Evolutionary conservation across 306 rosid genomes (phyloP).

Genomic region (Rosa lucieae): DNA sequence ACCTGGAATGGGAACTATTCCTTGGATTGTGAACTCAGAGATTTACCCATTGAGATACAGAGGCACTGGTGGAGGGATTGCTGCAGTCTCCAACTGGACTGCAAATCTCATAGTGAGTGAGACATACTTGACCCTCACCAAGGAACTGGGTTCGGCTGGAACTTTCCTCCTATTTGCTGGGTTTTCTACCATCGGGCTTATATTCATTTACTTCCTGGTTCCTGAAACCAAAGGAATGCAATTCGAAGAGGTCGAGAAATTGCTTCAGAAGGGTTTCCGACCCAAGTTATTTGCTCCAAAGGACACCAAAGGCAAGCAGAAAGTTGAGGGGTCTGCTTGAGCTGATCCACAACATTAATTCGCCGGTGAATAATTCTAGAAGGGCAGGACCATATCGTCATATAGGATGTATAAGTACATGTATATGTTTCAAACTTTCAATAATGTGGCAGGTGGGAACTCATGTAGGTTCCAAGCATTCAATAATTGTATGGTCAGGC

Average conservation of each 20-base stretch:
- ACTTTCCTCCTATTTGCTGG: constrained; percentile 73
- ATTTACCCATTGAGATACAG: constrained; percentile 70
- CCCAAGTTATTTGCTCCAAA: constrained; percentile 24
- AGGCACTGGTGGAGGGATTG: constrained; percentile 81
- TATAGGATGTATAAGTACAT: not conserved
- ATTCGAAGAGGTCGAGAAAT: constrained; percentile 61
- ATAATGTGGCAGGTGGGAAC: not conserved
- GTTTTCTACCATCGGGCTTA: constrained; percentile 51
- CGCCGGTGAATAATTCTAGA: not conserved
- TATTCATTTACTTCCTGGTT: constrained; percentile 45
- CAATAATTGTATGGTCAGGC: not conserved
- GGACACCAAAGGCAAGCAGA: constrained; percentile 15
- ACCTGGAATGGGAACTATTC: constrained; percentile 79
- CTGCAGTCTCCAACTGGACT: constrained; percentile 77
- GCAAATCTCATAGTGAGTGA: constrained; percentile 66
- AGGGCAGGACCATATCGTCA: not conserved
- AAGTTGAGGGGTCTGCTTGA: constrained; percentile 9
- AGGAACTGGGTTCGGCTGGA: constrained; percentile 53
- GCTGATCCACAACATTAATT: not conserved
- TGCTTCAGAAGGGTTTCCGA: constrained; percentile 45
- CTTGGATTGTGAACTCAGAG: constrained; percentile 82
- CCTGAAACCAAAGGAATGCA: constrained; percentile 70
- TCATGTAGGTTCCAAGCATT: not conserved
- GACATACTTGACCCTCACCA: constrained; percentile 57
- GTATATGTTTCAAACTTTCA: not conserved